Conservation (phyloP, 495 filamentous ascomycete genomes). For the Penicillium silybi region DNA sequence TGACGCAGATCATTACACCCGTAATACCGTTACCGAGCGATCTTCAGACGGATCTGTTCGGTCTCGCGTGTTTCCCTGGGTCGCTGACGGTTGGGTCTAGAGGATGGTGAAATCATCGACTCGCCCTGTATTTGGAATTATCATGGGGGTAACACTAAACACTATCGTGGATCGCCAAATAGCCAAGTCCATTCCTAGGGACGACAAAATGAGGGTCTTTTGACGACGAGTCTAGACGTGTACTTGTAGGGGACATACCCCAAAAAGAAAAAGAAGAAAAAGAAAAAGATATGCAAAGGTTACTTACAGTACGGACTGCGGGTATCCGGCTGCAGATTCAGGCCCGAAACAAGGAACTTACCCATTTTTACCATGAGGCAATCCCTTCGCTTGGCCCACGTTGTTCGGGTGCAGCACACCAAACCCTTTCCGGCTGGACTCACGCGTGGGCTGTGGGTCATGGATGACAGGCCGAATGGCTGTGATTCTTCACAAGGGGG, state of each 20-base stretch:
- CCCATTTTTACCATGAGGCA: constrained; percentile 29
- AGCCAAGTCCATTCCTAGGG: not conserved
- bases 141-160: not conserved
- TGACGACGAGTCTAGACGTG: not conserved
- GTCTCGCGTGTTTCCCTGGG: constrained; percentile 7
- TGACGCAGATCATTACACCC: not conserved
- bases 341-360: constrained; percentile 18
- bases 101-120: constrained; percentile 24
- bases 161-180: not conserved
- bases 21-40: constrained; percentile 5
- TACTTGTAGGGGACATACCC: not conserved
- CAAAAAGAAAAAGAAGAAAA: not conserved
- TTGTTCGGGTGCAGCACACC: constrained; percentile 43
- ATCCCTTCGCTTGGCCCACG: constrained; percentile 40
- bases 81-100: not conserved
- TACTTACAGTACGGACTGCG: not conserved
- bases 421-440: constrained; percentile 33
- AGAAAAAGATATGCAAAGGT: not conserved
- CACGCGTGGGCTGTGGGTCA: constrained; percentile 44
- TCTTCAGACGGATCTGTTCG: constrained; percentile 17
- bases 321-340: constrained; percentile 1
- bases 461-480: constrained; percentile 38
- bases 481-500: constrained; percentile 30
- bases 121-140: constrained; percentile 2
- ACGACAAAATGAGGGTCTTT: not conserved